These are phyloP conservation scores for Ilyonectria mors-panacis DNA, from an alignment of 2,329 filamentous ascomycete species.

Conservation along the genomic window DNA sequence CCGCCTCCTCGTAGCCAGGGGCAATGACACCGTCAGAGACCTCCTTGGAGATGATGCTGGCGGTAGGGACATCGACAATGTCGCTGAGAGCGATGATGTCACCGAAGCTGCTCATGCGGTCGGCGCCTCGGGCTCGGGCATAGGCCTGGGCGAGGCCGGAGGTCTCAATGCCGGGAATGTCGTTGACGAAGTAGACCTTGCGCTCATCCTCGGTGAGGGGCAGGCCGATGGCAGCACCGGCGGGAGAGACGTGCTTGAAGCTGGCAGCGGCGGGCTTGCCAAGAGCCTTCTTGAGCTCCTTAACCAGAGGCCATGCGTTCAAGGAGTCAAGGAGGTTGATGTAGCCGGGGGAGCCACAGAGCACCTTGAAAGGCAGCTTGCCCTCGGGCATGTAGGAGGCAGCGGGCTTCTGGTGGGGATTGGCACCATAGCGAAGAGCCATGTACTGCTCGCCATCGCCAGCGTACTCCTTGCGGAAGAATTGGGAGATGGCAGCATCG, in stretches of 20 bases:
- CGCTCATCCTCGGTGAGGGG: conserved; percentile 89
- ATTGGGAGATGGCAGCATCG: conserved; percentile 92
- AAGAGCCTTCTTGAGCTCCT: conserved; percentile 92
- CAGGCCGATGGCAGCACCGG: conserved; percentile 93
- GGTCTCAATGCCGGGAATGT: conserved; percentile 89
- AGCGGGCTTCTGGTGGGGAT: conserved; percentile 98
- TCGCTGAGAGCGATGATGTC: conserved; percentile 96
- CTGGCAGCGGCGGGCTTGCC: conserved; percentile 92
- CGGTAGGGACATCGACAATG: conserved; percentile 90
- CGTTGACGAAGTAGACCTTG: conserved; percentile 98
- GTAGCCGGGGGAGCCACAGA: conserved; percentile 91
- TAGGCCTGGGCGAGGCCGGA: conserved; percentile 95
- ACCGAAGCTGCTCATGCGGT: conserved; percentile 99
- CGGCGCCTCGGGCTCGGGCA: conserved; percentile 92
- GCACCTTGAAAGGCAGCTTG: conserved; percentile 93
- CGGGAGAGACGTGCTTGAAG: conserved; percentile 99
- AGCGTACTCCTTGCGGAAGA: conserved; percentile 98
- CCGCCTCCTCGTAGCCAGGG: conserved; percentile 86
- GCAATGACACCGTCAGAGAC: conserved; percentile 98
- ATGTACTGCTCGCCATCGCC: conserved; percentile 86
- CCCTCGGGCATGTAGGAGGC: conserved; percentile 83
- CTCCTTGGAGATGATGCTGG: conserved; percentile 97
- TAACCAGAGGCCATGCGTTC: conserved; percentile 97
- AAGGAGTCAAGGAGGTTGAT: conserved; percentile 97
- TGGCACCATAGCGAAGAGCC: conserved; percentile 92